Percentiles rank a stretch among this genome's conserved stretches.
phyloP scores from a whole-genome alignment of 2,329 filamentous ascomycete genomes.

The Colletotrichum trifolii region DNA sequence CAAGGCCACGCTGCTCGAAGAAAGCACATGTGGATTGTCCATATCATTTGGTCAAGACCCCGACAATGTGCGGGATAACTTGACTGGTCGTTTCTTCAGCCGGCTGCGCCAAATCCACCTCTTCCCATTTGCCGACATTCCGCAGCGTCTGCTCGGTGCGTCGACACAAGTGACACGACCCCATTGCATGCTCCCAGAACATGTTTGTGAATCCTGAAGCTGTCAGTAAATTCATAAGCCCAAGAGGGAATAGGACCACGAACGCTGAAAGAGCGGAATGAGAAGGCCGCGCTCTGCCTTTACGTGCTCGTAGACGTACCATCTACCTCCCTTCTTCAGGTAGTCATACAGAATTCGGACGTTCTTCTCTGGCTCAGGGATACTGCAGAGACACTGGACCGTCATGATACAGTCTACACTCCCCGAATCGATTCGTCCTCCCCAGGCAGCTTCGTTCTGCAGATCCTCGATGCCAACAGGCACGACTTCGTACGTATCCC shows the following conservation, averaged over 20 bases:
- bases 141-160: background rate
- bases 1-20: no score
- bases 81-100: constrained; percentile 5
- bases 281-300: constrained; percentile 44
- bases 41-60: constrained; percentile 7
- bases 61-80: constrained; percentile 10
- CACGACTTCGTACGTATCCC: constrained; percentile 63
- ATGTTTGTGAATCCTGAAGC: constrained; percentile 52
- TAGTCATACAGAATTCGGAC: constrained; percentile 58
- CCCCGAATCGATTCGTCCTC: constrained; percentile 51
- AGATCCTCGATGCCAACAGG: constrained; percentile 65
- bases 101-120: constrained; percentile 8
- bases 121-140: constrained; percentile 3
- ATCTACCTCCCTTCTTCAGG: constrained; percentile 62
- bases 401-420: constrained; percentile 62
- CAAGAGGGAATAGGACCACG: constrained; percentile 35
- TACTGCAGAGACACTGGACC: constrained; percentile 63
- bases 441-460: constrained; percentile 42
- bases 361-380: constrained; percentile 60
- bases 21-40: no score
- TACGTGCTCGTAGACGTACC: constrained; percentile 66
- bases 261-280: constrained; percentile 54
- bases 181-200: constrained; percentile 50
- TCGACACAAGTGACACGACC: constrained; percentile 8
- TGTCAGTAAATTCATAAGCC: background rate